A percentile compares a stretch with the other conserved stretches of the same genome.
Evolutionary conservation across 306 rosid species (phyloP).

Genomic region (Canavalia ensiformis): DNA sequence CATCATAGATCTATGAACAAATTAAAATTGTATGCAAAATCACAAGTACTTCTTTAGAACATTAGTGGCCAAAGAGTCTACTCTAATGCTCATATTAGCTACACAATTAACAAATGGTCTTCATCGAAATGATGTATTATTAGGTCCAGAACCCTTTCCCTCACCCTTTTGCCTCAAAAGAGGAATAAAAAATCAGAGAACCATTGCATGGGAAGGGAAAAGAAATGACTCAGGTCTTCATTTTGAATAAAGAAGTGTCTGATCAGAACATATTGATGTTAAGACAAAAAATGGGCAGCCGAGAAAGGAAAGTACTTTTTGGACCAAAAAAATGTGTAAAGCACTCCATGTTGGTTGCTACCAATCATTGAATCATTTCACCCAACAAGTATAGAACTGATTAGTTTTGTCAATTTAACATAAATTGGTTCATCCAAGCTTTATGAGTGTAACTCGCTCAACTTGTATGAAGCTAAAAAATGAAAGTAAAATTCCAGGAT

Average conservation of each 20-base stretch:
- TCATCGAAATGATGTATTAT: constrained; percentile 1
- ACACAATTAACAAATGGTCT: constrained; percentile 1
- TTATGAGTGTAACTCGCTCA: constrained; percentile 18
- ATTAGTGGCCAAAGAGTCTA: neutral
- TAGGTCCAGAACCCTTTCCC: neutral
- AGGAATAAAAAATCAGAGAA: neutral
- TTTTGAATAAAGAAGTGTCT: neutral
- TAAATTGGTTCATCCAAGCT: constrained; percentile 9
- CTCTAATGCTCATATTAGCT: neutral
- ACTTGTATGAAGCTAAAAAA: constrained; percentile 2
- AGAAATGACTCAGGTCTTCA: neutral
- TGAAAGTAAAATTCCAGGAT: neutral
- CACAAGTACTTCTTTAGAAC: neutral
- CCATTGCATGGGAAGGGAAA: neutral
- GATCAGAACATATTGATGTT: neutral
- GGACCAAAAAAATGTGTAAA: constrained; percentile 17
- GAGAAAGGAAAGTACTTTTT: neutral
- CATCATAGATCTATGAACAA: neutral
- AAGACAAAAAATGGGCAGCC: constrained; percentile 14
- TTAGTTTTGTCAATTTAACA: constrained; percentile 20
- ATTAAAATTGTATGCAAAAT: constrained; percentile 26
- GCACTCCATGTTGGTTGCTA: neutral
- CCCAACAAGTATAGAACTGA: constrained; percentile 7
- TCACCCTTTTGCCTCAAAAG: neutral
- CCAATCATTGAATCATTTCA: neutral